Base-by-base conservation (phyloP, 2,329 filamentous ascomycete species). In the Chaetomium globosum region DNA sequence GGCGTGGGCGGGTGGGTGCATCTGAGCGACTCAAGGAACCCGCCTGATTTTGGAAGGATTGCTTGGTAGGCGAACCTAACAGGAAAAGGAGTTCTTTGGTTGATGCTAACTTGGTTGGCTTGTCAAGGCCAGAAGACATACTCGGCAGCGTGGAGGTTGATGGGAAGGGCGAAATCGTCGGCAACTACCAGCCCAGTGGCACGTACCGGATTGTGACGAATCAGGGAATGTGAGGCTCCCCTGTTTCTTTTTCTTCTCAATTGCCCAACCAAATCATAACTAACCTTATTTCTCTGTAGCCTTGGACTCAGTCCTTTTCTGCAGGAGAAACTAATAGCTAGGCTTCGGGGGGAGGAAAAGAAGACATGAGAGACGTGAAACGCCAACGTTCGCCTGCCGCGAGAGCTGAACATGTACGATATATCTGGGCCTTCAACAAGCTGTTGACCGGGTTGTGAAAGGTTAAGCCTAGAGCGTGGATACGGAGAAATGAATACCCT, bases 121-220 rank as follows among this genome's bases (percentile, higher is more conserved):
- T 4, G 56, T 7, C 28, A 46, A 76, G 75, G 80, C 87, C 87
- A 1, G 87, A 90, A 71, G 87, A 90, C 71, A 90, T 90, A 46
- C 78, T 90, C 61, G 88, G 87, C 46, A 89, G 87, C 68, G 80
- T 90, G 49, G 84, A 89, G 73, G 87, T 90, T 5, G 81, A 89
- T 72, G 80, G 79, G 1, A 69, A 76, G 7, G 88, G 88, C 0
- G 73, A 82, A 31, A 83, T 89, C 59, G 78, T 87, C 30, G 85
- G 85, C 26, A 82, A 81, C 68, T 84, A 85, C 68, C 81, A 87
- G 74, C 78, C 81, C 1, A 88, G 86, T 67, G 85, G 86, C 16
- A 89, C 85, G 4, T 75, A 75, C 73, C 82, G 87, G 46, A 78
- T 89, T 33, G 72, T 89, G 59, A 89, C 87, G 0, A 86, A 87